Conservation (phyloP, 495 filamentous ascomycete species). For the Endocarpon pusillum region DNA sequence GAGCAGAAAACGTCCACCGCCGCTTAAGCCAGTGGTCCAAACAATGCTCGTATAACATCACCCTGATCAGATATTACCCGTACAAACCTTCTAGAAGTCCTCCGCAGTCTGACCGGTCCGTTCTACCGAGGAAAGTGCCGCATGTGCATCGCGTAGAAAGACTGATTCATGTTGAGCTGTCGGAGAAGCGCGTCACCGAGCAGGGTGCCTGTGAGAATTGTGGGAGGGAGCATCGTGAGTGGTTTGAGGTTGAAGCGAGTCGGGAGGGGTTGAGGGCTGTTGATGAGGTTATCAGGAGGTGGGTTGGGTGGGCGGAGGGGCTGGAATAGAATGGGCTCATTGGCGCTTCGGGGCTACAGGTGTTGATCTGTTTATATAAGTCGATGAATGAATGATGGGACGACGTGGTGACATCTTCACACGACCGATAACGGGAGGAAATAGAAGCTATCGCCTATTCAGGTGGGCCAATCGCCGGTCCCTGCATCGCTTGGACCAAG, state of each 20-base stretch:
- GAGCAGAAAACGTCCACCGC: slow-evolving; percentile 78
- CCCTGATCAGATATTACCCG: slow-evolving; percentile 81
- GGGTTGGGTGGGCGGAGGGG: slow-evolving; percentile 65
- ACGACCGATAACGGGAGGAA: too few species aligned
- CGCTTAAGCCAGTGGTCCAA: slow-evolving; percentile 81
- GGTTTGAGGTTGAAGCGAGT: slow-evolving; percentile 80
- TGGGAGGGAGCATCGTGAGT: slow-evolving; percentile 80
- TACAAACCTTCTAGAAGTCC: slow-evolving; percentile 39
- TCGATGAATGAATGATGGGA: too few species aligned
- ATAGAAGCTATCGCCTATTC: too few species aligned
- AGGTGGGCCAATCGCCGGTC: too few species aligned
- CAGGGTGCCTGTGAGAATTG: slow-evolving; percentile 58
- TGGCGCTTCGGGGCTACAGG: too few species aligned
- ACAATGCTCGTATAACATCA: slow-evolving; percentile 79
- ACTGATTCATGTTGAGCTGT: slow-evolving; percentile 79
- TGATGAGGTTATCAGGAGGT: slow-evolving; percentile 71
- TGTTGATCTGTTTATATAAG: too few species aligned
- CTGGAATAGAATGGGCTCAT: slow-evolving; percentile 3
- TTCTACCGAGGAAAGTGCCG: slow-evolving; percentile 50
- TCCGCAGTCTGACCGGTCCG: slow-evolving; percentile 6
- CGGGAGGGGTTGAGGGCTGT: slow-evolving; percentile 53
- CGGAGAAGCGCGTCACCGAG: slow-evolving; percentile 47
- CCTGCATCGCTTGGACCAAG: too few species aligned
- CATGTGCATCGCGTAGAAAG: slow-evolving; percentile 80
- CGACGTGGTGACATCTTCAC: too few species aligned